Percentiles rank a stretch among this genome's conserved stretches.
Evolutionary conservation across 2,329 filamentous ascomycete genomes (phyloP).

Genomic region (Tolypocladium ophioglossoides): DNA sequence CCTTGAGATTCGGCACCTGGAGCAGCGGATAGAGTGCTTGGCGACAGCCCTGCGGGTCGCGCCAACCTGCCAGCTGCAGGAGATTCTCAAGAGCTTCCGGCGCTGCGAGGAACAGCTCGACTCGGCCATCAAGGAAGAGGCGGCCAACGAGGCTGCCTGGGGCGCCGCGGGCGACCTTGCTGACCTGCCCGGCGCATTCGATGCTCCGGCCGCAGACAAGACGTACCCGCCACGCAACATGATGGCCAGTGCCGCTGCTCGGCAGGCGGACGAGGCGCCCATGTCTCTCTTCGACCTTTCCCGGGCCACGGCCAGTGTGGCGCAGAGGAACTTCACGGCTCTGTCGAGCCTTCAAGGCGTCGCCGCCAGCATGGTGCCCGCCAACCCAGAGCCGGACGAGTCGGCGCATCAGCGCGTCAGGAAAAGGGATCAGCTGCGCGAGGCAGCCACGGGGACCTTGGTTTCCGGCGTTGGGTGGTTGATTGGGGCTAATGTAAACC

Average conservation of each 20-base stretch:
- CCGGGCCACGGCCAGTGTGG: conserved; percentile 47
- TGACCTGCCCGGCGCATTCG: conserved; percentile 46
- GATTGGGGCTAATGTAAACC: conserved; percentile 40
- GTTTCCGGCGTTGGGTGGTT: conserved; percentile 60
- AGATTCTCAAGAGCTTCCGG: conserved; percentile 65
- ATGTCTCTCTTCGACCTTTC: conserved; percentile 58
- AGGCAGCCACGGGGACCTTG: conserved; percentile 55
- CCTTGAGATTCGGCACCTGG: conserved; percentile 57
- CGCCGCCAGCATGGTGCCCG: conserved; percentile 5
- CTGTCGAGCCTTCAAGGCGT: conserved; percentile 38
- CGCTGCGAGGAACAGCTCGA: conserved; percentile 71
- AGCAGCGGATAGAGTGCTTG: conserved; percentile 73
- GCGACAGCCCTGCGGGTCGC: conserved; percentile 66
- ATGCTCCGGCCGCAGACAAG: conserved; percentile 14
- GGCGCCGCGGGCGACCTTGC: conserved; percentile 53
- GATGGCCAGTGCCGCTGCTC: conserved; percentile 21
- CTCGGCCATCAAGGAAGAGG: conserved; percentile 53
- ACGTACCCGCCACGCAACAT: conserved; percentile 19
- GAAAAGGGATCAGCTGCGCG: conserved; percentile 62
- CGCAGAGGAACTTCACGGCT: conserved; percentile 46
- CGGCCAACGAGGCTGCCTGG: conserved; percentile 58
- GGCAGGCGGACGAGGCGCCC: conserved; percentile 42
- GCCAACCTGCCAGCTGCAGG: conserved; percentile 57
- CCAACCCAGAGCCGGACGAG: conserved; percentile 12
- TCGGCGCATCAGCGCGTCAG: conserved; percentile 35